Conservation (phyloP, 768 basidiomycete genomes). For the Lactarius quietus region DNA sequence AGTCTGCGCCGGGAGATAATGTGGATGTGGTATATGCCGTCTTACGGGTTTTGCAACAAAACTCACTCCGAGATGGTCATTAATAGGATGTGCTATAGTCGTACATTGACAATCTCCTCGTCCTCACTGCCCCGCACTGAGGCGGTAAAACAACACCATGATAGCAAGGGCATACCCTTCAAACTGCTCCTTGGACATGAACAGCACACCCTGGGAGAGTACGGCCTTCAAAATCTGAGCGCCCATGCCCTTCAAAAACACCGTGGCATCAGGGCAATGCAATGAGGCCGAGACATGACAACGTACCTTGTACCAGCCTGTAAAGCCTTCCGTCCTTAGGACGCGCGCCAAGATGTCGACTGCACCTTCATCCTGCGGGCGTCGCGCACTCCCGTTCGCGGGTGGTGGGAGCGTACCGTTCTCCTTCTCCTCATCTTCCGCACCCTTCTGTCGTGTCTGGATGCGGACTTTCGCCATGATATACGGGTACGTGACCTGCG, state of each 20-base stretch:
- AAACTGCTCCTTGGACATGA: slow-evolving; percentile 97
- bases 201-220: slow-evolving; percentile 89
- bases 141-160: slow-evolving; percentile 44
- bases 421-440: slow-evolving; percentile 44
- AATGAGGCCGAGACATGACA: slow-evolving; percentile 3
- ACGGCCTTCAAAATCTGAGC: slow-evolving; percentile 97
- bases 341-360: slow-evolving; percentile 70
- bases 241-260: slow-evolving; percentile 72
- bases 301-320: slow-evolving; percentile 94
- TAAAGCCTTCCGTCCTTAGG: slow-evolving; percentile 70
- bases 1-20: neutral
- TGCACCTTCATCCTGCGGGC: slow-evolving; percentile 60
- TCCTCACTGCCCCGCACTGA: slow-evolving; percentile 3
- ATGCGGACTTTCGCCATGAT: slow-evolving; percentile 97
- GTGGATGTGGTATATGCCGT: neutral
- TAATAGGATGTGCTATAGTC: neutral
- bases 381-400: slow-evolving; percentile 37
- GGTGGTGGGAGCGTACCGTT: slow-evolving; percentile 36
- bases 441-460: slow-evolving; percentile 72
- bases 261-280: neutral
- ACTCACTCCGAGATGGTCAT: too few relatives aligned
- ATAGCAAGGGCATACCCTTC: slow-evolving; percentile 81
- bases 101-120: neutral
- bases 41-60: neutral
- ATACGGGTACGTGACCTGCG: slow-evolving; percentile 88